phyloP scores from a whole-genome alignment of 2,329 filamentous ascomycete genomes.

The Ramularia collo-cygni region DNA sequence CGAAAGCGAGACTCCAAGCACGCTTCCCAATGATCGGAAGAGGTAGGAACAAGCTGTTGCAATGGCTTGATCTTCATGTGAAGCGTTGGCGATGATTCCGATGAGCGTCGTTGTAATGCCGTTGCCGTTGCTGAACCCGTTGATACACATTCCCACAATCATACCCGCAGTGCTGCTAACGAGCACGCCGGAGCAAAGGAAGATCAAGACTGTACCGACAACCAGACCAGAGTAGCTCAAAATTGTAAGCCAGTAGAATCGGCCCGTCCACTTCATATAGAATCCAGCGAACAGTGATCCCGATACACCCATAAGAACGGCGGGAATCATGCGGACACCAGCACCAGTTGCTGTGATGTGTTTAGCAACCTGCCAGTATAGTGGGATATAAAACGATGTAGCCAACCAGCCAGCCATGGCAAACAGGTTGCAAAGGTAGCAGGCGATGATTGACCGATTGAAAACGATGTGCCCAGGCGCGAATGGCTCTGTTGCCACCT shows the following conservation, averaged over 20 bases:
- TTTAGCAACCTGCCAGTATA: conserved; percentile 70
- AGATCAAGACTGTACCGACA: conserved; percentile 49
- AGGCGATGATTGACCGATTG: conserved; percentile 57
- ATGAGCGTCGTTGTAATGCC: conserved; percentile 67
- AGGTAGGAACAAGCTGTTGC: conserved; percentile 75
- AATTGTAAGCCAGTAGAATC: conserved; percentile 64
- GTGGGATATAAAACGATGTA: conserved; percentile 64
- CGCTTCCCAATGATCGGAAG: conserved; percentile 65
- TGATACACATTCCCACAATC: conserved; percentile 50
- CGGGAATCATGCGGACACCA: conserved; percentile 60
- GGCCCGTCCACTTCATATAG: conserved; percentile 63
- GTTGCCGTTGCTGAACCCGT: conserved; percentile 49
- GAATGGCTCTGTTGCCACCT: conserved; percentile 63
- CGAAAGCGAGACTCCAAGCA: conserved; percentile 60
- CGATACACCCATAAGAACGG: conserved; percentile 54
- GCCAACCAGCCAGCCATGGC: conserved; percentile 55
- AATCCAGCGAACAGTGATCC: conserved; percentile 60
- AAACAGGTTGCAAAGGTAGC: conserved; percentile 68
- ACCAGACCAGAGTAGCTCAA: conserved; percentile 48
- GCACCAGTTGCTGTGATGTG: conserved; percentile 57
- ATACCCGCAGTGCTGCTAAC: conserved; percentile 46
- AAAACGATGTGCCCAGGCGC: conserved; percentile 69
- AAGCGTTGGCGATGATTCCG: conserved; percentile 62
- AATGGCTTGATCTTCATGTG: conserved; percentile 62
- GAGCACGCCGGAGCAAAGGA: conserved; percentile 51